These are phyloP conservation scores for Ophiostoma fasciatum DNA, from an alignment of 2,329 filamentous ascomycete genomes.

Conservation along the genomic window DNA sequence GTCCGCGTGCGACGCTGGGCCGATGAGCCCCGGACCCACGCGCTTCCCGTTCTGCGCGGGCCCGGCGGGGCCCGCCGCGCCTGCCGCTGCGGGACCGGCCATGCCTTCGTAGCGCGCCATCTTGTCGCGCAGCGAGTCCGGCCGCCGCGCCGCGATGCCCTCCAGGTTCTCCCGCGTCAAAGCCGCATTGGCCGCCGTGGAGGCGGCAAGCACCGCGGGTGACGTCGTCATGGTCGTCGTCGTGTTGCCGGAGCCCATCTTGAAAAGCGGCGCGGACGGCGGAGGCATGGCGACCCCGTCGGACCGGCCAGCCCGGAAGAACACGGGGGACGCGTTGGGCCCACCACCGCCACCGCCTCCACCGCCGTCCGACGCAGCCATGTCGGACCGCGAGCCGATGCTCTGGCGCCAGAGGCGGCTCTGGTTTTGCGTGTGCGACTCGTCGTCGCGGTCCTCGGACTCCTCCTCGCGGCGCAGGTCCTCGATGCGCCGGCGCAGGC, in stretches of 20 bases:
- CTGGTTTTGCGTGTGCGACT: constrained; percentile 45
- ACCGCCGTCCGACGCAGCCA: constrained; percentile 35
- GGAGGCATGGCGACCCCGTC: constrained; percentile 6
- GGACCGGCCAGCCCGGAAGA: too few relatives aligned
- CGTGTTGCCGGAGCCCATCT: constrained; percentile 14
- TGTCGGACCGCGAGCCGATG: constrained; percentile 24
- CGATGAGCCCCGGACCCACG: neutral
- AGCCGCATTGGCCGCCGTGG: constrained; percentile 51
- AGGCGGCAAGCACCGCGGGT: too few relatives aligned
- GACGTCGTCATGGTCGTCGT: too few relatives aligned
- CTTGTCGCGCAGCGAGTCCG: constrained; percentile 70
- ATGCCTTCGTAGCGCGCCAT: constrained; percentile 65
- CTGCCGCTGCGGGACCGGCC: neutral
- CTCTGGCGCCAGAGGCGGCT: constrained; percentile 21
- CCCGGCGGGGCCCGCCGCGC: neutral
- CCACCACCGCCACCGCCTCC: too few relatives aligned
- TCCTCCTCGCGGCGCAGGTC: constrained; percentile 76
- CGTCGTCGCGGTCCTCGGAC: constrained; percentile 56
- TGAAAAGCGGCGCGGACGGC: constrained; percentile 41
- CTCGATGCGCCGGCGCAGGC: constrained; percentile 67
- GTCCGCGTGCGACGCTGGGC: constrained; percentile 52
- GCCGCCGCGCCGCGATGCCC: constrained; percentile 48
- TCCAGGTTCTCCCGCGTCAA: constrained; percentile 72
- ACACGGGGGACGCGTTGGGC: too few relatives aligned
- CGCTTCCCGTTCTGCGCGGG: neutral